Percentiles rank a stretch among this genome's conserved stretches.
Evolutionary conservation across 208 protist genomes (phyloP).

Genomic region (Blechomonas ayalai): DNA sequence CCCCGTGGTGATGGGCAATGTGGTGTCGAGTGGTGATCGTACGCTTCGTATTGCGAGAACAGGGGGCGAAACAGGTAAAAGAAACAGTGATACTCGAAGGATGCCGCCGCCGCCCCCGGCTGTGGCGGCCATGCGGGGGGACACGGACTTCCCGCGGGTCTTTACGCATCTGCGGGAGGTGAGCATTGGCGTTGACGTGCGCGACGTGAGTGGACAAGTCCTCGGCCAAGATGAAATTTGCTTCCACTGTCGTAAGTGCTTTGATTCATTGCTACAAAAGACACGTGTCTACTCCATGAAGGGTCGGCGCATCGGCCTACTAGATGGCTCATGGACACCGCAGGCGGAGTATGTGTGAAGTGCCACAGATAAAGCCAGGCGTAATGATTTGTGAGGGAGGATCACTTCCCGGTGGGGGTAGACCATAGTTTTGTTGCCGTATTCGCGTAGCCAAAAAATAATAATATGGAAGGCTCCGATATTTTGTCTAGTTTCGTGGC

Average conservation of each 20-base stretch:
- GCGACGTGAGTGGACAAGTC: not conserved
- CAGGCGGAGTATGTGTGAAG: constrained; percentile 55
- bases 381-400: too few species aligned
- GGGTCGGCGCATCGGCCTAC: constrained; percentile 36
- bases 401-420: too few species aligned
- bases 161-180: constrained; percentile 75
- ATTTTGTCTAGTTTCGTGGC: too few species aligned
- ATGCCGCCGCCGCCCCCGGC: constrained; percentile 3
- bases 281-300: constrained; percentile 35
- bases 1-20: constrained; percentile 29
- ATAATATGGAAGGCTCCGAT: too few species aligned
- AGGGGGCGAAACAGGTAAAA: not conserved
- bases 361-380: too few species aligned
- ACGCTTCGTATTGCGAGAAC: too few species aligned
- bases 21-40: too few species aligned
- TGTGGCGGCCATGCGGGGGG: constrained; percentile 41
- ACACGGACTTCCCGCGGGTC: constrained; percentile 82
- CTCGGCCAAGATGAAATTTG: constrained; percentile 11
- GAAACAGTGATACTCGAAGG: not conserved
- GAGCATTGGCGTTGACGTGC: constrained; percentile 11
- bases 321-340: constrained; percentile 82
- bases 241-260: constrained; percentile 81
- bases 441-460: too few species aligned
- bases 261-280: constrained; percentile 55
- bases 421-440: too few species aligned